Conservation (phyloP, 495 filamentous ascomycete genomes). For the Massariosphaeria phaeospora region DNA sequence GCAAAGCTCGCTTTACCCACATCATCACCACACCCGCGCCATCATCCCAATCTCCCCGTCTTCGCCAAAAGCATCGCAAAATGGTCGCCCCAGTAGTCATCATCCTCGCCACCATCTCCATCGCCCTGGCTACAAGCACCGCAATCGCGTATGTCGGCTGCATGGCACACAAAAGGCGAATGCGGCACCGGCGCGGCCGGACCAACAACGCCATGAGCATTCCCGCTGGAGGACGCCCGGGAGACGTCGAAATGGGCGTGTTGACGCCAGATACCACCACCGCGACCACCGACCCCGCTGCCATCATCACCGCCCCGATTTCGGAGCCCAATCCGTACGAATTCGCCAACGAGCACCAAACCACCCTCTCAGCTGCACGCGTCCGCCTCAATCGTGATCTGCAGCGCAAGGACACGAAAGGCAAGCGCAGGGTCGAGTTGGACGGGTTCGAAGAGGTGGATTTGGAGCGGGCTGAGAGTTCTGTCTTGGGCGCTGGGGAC, state of each 20-base stretch:
- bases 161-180: neutral
- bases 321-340: neutral
- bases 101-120: neutral
- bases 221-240: neutral
- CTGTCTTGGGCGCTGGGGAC: neutral
- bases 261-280: neutral
- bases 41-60: neutral
- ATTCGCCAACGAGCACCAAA: neutral
- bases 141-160: neutral
- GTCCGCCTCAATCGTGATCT: neutral
- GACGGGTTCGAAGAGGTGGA: neutral
- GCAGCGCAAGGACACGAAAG: neutral
- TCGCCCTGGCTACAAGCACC: neutral
- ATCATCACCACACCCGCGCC: neutral
- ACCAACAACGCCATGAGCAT: neutral
- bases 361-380: neutral
- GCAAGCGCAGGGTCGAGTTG: neutral
- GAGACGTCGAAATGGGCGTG: neutral
- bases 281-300: neutral
- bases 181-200: neutral
- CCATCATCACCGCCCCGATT: neutral
- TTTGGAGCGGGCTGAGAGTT: neutral
- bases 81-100: neutral
- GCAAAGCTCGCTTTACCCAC: too few species aligned
- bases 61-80: neutral